These are phyloP conservation scores for Zelonia costaricensis DNA, from an alignment of 208 protist species.

Conservation along the genomic window DNA sequence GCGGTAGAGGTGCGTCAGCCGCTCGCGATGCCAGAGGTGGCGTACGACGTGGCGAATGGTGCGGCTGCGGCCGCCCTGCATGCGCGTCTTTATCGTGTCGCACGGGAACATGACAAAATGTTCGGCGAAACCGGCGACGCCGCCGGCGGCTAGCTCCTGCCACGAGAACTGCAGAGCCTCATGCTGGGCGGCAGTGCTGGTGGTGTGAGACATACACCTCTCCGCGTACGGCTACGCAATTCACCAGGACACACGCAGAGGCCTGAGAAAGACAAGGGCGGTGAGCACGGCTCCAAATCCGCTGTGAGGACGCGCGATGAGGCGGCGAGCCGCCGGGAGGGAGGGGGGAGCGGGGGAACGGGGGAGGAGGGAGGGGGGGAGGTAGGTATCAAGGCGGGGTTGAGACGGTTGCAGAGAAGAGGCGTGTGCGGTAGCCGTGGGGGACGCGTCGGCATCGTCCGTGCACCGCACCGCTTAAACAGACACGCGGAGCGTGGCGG, in stretches of 20 bases:
- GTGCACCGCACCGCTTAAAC: too few relatives aligned
- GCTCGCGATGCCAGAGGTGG: slow-evolving; percentile 55
- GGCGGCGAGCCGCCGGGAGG: not conserved
- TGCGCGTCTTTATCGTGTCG: slow-evolving; percentile 93
- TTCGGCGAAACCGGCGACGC: slow-evolving; percentile 86
- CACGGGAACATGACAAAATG: slow-evolving; percentile 95
- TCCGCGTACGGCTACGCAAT: slow-evolving; percentile 4
- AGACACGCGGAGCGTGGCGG: too few relatives aligned
- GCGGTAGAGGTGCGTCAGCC: slow-evolving; percentile 75
- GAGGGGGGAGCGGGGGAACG: not conserved
- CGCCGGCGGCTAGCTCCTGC: slow-evolving; percentile 74
- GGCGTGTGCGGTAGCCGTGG: too few relatives aligned
- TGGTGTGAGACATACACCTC: slow-evolving; percentile 16
- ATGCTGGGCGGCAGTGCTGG: slow-evolving; percentile 14
- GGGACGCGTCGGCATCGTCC: too few relatives aligned
- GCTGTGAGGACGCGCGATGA: too few relatives aligned
- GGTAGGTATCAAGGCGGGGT: not conserved
- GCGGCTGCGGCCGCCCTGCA: slow-evolving; percentile 54
- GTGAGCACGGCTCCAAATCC: not conserved
- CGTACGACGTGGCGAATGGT: slow-evolving; percentile 35
- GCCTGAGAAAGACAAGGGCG: not conserved
- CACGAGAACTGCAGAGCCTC: slow-evolving; percentile 40
- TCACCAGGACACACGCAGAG: not conserved
- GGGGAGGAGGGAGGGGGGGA: not conserved
- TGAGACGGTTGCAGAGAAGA: too few relatives aligned